Conservation (phyloP, 73 alveolate genomes). For the Uronychia setigera region DNA sequence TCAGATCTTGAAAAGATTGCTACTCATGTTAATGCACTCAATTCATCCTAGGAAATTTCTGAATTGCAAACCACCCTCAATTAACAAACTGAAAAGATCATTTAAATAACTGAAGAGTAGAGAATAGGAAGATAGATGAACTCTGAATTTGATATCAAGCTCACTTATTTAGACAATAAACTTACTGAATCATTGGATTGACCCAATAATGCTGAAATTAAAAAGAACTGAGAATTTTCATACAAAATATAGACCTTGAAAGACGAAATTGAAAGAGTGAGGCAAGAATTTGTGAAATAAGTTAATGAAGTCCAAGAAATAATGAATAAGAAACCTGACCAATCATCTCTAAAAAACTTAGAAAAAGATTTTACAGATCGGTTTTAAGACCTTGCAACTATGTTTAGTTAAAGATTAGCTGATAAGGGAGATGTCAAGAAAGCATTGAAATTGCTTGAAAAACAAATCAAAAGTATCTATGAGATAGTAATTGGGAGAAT, state of each 20-base stretch:
- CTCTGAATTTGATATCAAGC: too few species aligned
- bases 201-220: background rate
- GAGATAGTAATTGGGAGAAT: constrained; percentile 31
- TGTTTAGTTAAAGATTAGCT: constrained; percentile 75
- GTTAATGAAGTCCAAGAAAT: constrained; percentile 11
- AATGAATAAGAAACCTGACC: constrained; percentile 33
- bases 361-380: constrained; percentile 68
- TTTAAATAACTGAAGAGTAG: too few species aligned
- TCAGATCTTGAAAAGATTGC: background rate
- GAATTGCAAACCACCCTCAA: too few species aligned
- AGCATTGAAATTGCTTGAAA: constrained; percentile 82
- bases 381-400: constrained; percentile 75
- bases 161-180: too few species aligned
- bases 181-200: too few species aligned
- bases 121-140: too few species aligned
- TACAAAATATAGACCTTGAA: background rate
- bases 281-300: constrained; percentile 46
- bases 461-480: constrained; percentile 56
- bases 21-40: too few species aligned
- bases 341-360: constrained; percentile 61
- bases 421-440: constrained; percentile 86
- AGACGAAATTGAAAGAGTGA: constrained; percentile 19
- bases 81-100: too few species aligned
- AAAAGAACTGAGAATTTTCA: background rate
- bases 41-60: too few species aligned